A percentile compares a stretch with the other conserved stretches of the same genome.
Evolutionary conservation across 805 yeast species (phyloP).

Genomic region (Hanseniaspora meyeri): DNA sequence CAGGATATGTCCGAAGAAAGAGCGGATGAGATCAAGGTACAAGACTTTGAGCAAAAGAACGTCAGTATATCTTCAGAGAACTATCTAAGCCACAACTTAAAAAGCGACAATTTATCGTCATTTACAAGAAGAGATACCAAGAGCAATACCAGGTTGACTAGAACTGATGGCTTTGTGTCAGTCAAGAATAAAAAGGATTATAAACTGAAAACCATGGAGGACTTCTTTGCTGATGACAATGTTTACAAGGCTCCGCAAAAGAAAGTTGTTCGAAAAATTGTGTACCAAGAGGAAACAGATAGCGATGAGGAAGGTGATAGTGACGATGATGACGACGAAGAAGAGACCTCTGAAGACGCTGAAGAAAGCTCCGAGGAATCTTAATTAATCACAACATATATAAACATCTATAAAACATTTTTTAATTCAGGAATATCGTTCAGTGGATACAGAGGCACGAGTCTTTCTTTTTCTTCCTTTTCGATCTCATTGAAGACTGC

Average conservation of each 20-base stretch:
- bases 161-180: slow-evolving; percentile 15
- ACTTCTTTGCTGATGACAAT: slow-evolving; percentile 50
- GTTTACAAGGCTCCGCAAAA: slow-evolving; percentile 22
- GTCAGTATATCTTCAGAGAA: slow-evolving; percentile 26
- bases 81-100: slow-evolving; percentile 9
- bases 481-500: slow-evolving; percentile 64
- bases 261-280: slow-evolving; percentile 16
- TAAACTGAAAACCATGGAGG: slow-evolving; percentile 70
- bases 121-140: neutral
- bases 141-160: neutral
- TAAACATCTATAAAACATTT: slow-evolving; percentile 19
- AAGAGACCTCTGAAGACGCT: slow-evolving; percentile 12
- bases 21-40: slow-evolving; percentile 28
- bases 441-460: slow-evolving; percentile 74
- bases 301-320: slow-evolving; percentile 24
- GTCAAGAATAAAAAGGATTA: slow-evolving; percentile 30
- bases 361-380: neutral
- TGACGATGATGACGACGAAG: slow-evolving; percentile 14
- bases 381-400: neutral
- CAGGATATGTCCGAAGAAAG: slow-evolving; percentile 24
- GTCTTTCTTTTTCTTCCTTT: slow-evolving; percentile 55
- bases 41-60: slow-evolving; percentile 30
- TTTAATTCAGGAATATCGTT: slow-evolving; percentile 40
- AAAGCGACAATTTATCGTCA: neutral
- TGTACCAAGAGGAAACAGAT: slow-evolving; percentile 23